Conservation (phyloP, 352 stramenopile genomes). For the Phytophthora sansomeana region DNA sequence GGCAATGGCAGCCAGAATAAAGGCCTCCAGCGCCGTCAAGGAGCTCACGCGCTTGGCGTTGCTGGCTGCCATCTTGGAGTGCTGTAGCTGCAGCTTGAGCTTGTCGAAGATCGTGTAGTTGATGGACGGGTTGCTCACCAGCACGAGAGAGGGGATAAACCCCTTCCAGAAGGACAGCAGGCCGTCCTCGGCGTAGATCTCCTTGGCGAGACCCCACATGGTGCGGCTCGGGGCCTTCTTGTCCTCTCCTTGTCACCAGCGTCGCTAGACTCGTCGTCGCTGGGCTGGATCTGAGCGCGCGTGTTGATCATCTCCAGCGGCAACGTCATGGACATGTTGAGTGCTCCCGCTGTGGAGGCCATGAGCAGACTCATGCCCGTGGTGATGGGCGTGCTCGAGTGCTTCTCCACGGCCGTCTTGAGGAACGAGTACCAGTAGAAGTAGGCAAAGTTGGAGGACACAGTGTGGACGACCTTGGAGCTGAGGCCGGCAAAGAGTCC, state of each 20-base stretch:
- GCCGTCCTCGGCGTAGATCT: constrained; percentile 79
- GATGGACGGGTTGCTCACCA: constrained; percentile 91
- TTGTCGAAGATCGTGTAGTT: constrained; percentile 92
- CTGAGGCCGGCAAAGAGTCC: constrained; percentile 75
- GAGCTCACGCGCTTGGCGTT: constrained; percentile 49
- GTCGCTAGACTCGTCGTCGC: constrained; percentile 53
- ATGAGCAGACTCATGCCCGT: constrained; percentile 80
- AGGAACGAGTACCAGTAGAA: constrained; percentile 91
- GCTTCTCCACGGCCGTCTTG: constrained; percentile 68
- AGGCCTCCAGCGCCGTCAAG: constrained; percentile 78
- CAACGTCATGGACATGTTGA: constrained; percentile 91
- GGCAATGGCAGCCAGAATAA: constrained; percentile 80
- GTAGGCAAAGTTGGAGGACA: constrained; percentile 84
- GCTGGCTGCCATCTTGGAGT: constrained; percentile 55
- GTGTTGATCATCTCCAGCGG: constrained; percentile 91
- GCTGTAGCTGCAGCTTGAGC: constrained; percentile 76
- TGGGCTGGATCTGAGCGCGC: constrained; percentile 74
- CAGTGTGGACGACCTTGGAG: constrained; percentile 82
- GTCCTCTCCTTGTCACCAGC: constrained; percentile 36
- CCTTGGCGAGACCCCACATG: constrained; percentile 55
- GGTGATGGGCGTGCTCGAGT: constrained; percentile 51
- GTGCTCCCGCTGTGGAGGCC: constrained; percentile 77
- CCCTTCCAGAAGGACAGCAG: constrained; percentile 88
- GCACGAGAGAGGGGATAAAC: constrained; percentile 88
- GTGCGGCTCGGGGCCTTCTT: constrained; percentile 41